These are phyloP conservation scores for Entomortierella beljakovae DNA, from an alignment of 192 early-diverging fungal genomes.

Conservation along the genomic window DNA sequence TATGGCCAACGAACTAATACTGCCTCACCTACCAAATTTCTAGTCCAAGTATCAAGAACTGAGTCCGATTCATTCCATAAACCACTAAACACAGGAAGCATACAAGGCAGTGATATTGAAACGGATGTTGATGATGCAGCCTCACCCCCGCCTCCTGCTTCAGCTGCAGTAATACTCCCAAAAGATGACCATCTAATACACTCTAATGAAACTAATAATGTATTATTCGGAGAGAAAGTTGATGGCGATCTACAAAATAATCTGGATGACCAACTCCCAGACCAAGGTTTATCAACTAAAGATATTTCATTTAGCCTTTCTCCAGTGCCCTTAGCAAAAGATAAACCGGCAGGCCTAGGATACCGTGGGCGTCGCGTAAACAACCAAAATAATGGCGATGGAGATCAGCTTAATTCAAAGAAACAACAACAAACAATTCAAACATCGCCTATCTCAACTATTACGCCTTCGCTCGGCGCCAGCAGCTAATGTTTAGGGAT, in stretches of 20 bases:
- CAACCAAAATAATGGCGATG: neutral
- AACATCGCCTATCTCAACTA: neutral
- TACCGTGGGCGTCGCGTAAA: too few species aligned
- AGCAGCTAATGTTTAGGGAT: constrained; percentile 15
- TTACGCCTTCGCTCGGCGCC: constrained; percentile 10
- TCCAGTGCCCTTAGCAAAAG: too few species aligned
- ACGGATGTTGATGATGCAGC: neutral
- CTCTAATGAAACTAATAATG: neutral
- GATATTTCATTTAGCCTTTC: neutral
- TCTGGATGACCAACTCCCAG: neutral
- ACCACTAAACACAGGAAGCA: neutral
- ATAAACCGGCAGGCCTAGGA: too few species aligned
- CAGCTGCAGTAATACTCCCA: neutral
- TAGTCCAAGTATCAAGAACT: neutral
- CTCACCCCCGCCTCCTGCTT: neutral
- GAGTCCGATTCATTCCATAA: neutral
- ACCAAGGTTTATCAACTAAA: neutral
- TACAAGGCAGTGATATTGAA: neutral
- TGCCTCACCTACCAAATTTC: neutral
- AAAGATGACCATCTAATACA: neutral
- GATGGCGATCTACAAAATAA: neutral
- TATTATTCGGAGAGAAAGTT: neutral
- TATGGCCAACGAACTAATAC: neutral
- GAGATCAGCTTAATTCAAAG: neutral
- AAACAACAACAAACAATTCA: neutral